Evolutionary conservation across 177 flowering plant genomes (phyloP), one percentile per base, ranked within the genome.

Genomic region (Tripterygium wilfordii): DNA sequence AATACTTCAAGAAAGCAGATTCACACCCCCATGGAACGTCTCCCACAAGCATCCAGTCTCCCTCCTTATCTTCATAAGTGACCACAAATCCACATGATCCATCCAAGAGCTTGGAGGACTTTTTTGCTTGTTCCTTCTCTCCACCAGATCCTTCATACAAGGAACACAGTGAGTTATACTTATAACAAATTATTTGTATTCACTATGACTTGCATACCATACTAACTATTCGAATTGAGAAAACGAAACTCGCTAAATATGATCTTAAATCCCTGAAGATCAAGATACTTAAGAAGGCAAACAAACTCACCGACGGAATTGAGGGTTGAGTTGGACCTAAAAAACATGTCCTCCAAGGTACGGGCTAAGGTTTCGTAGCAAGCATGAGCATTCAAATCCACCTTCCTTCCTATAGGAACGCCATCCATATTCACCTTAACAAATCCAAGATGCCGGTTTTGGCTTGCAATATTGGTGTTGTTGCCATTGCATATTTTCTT

Each of bases 1-100:
- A n/a, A n/a, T n/a, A n/a, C n/a, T n/a, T n/a, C n/a, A n/a, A n/a
- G n/a, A n/a, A n/a, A n/a, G n/a, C n/a, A n/a, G 17, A 33, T 38
- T 41, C 76, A 56, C 77, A 85, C 91, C 84, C 66, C 88, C 88
- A 88, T 10, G 96, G 96, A 59, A 85, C 88, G 71, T 88, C 96
- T 53, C 96, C 96, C 1, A 85, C 86, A 52, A 88, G 85, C 96
- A 85, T 85, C 95, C 91, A 88, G 31, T 88, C 96, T 47, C 95
- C 91, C 6, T 88, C 95, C 51, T 73, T 88, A 61, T 88, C 96
- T 65, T 88, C 85, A 51, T 88, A 88, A 36, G 91, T 88, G 25
- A 88, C 87, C 47, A 77, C 95, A 69, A 70, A 88, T 12, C 81
- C 88, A 33, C 85, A 83, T 20, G 80, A 75, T 35, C 81, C 94